Base-by-base conservation (phyloP, 1,284 basidiomycete genomes). In the Tilletiaria anomala region DNA sequence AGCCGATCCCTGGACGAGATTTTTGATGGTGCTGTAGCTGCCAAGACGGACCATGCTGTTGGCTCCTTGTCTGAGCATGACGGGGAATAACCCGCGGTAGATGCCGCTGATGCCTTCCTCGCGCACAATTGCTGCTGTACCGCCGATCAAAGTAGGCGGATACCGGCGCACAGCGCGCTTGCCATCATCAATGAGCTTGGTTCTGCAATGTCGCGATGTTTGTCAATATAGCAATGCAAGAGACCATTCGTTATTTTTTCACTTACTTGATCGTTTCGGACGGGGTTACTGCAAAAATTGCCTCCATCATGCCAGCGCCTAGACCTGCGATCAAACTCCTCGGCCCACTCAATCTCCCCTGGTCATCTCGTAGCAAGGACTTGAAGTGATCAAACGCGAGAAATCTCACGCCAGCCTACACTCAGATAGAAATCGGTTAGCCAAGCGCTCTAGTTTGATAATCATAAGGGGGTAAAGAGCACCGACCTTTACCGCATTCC, bases 1-100 rank as follows among this genome's bases (percentile, higher is more conserved):
- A 3, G 79, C 75, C 19, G 78, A 80, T 20, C 85, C 83, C 61
- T 88, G 84, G 0, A 88, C 84, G 51, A 88, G 55, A 32, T 68
- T 66, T 70, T 93, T 93, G 50, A 96, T 72, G 0, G 84, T 88
- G 5, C 82, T 79, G 69, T 94, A 94, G 0, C 85, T 88, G 36
- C 88, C 89, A 71, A 96, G 96, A n/a, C 91, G 76, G 23, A 97
- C 79, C 11, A 89, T 87, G 6, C 87, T 93, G 68, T 96, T 96
- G 26, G 88, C 88, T 16, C 88, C 88, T 76, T 97, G 91, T 31
- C 89, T 79, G 76, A 94, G 82, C 79, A 93, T 86, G 39, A 96
- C 89, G 3, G 93, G 88, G 58, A 89, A 84, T 1, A 96, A 71
- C 12, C 93, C 93, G 40, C 89, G 73, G 67, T 97, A 97, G 29